Percentiles rank a stretch among this genome's conserved stretches.
These are phyloP conservation scores for Citrus unshiu DNA, from an alignment of 345 rosid genomes.

Conservation along the genomic window DNA sequence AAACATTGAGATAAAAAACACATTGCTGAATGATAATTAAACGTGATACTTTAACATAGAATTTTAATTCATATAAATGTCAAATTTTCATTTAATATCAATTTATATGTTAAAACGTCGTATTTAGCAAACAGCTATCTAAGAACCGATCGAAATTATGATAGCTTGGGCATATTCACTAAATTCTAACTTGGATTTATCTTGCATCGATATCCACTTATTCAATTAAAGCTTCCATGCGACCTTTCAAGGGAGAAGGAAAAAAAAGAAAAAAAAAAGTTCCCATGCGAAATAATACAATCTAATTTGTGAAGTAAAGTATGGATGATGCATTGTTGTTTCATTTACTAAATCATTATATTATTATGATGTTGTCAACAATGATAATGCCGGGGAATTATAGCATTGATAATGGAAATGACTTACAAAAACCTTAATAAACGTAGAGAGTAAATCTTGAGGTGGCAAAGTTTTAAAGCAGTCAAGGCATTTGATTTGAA, in stretches of 20 bases:
- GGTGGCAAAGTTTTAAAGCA: not conserved
- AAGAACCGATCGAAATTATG: not conserved
- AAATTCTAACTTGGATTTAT: not conserved
- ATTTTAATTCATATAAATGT: not conserved
- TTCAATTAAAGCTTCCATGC: not conserved
- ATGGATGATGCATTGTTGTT: not conserved
- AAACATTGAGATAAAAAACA: not conserved
- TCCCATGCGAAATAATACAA: constrained; percentile 20
- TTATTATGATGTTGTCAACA: constrained; percentile 23
- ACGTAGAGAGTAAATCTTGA: not conserved
- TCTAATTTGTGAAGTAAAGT: constrained; percentile 21
- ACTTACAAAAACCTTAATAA: not conserved
- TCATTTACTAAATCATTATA: not conserved
- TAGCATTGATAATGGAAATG: not conserved
- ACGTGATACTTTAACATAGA: too few relatives aligned
- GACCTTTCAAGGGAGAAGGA: too few relatives aligned
- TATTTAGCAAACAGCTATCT: too few relatives aligned
- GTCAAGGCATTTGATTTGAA: not conserved
- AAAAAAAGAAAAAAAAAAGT: too few relatives aligned
- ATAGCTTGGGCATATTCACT: not conserved
- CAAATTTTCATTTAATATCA: too few relatives aligned
- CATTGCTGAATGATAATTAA: not conserved
- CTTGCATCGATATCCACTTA: not conserved
- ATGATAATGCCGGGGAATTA: constrained; percentile 12
- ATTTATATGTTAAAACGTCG: too few relatives aligned